Evolutionary conservation across 2,329 filamentous ascomycete species (phyloP).

Genomic region (Laburnicola sp.): DNA sequence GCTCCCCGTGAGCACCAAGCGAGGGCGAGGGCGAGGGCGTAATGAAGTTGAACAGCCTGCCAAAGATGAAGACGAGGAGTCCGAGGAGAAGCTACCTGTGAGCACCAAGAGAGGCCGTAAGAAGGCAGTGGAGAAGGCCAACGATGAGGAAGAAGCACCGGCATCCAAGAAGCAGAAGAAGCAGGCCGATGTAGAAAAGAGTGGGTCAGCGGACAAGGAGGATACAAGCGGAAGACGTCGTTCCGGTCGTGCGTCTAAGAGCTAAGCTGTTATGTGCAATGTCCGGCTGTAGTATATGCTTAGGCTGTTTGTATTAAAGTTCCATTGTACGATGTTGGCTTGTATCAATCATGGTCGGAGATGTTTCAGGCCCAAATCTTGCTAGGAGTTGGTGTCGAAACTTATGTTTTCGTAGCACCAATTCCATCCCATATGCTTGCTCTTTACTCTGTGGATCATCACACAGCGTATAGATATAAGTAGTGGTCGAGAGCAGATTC

Average conservation of each 20-base stretch:
- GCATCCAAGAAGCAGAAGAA: conserved; percentile 34
- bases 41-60: no score
- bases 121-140: conserved; percentile 20
- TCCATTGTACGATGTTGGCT: no score
- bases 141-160: conserved; percentile 27
- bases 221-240: conserved; percentile 24
- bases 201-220: conserved; percentile 17
- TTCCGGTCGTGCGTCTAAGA: conserved; percentile 28
- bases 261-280: neutral
- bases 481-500: neutral
- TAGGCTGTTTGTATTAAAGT: neutral
- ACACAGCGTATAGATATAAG: neutral
- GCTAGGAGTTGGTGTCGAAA: neutral
- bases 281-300: neutral
- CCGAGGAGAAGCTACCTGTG: conserved; percentile 15
- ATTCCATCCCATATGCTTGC: no score
- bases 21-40: no score
- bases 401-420: no score
- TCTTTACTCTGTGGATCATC: no score
- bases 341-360: no score
- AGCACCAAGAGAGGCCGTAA: conserved; percentile 27
- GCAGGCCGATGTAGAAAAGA: conserved; percentile 8
- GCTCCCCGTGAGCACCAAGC: conserved; percentile 21
- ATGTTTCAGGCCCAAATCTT: neutral
- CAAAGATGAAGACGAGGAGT: conserved; percentile 24